Percentiles rank a stretch among this genome's conserved stretches.
Evolutionary conservation across 2,329 filamentous ascomycete species (phyloP).

Genomic region (Chaetothyriales sp.): DNA sequence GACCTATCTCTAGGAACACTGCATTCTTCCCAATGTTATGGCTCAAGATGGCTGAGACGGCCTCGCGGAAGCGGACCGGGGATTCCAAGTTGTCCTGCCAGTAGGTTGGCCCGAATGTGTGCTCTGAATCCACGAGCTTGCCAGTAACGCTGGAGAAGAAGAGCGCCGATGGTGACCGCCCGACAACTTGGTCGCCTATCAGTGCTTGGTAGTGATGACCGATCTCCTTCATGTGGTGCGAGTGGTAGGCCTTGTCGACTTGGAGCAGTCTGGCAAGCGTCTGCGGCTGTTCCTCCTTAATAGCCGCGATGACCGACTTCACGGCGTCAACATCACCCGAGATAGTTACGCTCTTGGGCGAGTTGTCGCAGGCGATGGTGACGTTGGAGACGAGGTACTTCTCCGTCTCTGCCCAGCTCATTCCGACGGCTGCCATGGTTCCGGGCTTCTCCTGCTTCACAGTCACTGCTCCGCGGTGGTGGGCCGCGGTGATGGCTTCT

Average conservation of each 20-base stretch:
- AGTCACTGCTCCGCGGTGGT: constrained; percentile 14
- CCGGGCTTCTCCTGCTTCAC: constrained; percentile 9
- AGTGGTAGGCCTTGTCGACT: constrained; percentile 23
- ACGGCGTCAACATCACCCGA: constrained; percentile 21
- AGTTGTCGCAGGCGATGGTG: constrained; percentile 23
- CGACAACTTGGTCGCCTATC: too few species aligned
- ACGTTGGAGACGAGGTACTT: constrained; percentile 1
- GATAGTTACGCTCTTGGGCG: constrained; percentile 22
- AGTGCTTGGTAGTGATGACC: too few species aligned
- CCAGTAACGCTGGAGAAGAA: too few species aligned
- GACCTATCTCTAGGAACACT: constrained; percentile 23
- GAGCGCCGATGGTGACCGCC: too few species aligned
- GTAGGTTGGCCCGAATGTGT: too few species aligned
- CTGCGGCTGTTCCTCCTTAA: constrained; percentile 9
- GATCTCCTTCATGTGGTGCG: too few species aligned
- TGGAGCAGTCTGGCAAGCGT: constrained; percentile 20
- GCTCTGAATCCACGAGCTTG: too few species aligned
- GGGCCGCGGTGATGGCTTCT: constrained; percentile 15
- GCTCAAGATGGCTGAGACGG: constrained; percentile 11
- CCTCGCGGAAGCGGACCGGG: constrained; percentile 20
- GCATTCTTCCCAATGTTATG: neutral
- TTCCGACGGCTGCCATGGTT: constrained; percentile 23
- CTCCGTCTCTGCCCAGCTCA: constrained; percentile 7
- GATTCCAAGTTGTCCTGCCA: constrained; percentile 24
- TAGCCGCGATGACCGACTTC: constrained; percentile 7